phyloP scores from a whole-genome alignment of 441 rosid species.

The Macaranga tanarius region DNA sequence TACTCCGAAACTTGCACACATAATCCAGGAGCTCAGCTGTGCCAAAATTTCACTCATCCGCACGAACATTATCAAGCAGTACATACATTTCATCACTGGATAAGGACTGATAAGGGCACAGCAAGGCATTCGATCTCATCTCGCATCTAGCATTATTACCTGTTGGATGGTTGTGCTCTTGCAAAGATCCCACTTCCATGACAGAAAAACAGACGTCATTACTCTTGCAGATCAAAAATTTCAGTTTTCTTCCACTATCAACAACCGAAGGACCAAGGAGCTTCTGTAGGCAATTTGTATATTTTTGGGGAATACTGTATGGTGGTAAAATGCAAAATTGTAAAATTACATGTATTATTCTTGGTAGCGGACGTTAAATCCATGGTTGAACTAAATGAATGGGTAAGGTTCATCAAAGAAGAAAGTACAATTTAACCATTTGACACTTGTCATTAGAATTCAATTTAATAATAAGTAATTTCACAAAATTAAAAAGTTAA shows the following conservation, averaged over 20 bases:
- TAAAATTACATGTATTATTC: not conserved
- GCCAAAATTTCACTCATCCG: not conserved
- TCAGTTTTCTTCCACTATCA: not conserved
- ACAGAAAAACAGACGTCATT: not conserved
- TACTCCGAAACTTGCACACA: constrained; percentile 43
- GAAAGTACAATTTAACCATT: not conserved
- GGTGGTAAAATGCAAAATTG: not conserved
- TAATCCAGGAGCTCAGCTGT: constrained; percentile 11
- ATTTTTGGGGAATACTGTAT: not conserved
- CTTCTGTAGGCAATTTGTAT: not conserved
- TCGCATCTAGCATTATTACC: not conserved
- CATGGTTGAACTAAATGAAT: too few relatives aligned
- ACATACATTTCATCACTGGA: not conserved
- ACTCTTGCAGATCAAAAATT: not conserved
- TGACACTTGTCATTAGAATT: too few relatives aligned
- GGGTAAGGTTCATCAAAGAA: not conserved
- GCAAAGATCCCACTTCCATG: not conserved
- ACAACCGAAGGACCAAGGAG: not conserved
- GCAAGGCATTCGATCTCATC: not conserved
- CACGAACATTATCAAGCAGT: not conserved
- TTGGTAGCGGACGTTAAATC: not conserved
- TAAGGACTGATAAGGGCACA: not conserved
- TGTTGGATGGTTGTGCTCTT: not conserved
- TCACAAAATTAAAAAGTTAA: too few relatives aligned
- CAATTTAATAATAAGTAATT: too few relatives aligned